These are phyloP conservation scores for Penicillium freii DNA, from an alignment of 2,329 filamentous ascomycete species.

Conservation along the genomic window DNA sequence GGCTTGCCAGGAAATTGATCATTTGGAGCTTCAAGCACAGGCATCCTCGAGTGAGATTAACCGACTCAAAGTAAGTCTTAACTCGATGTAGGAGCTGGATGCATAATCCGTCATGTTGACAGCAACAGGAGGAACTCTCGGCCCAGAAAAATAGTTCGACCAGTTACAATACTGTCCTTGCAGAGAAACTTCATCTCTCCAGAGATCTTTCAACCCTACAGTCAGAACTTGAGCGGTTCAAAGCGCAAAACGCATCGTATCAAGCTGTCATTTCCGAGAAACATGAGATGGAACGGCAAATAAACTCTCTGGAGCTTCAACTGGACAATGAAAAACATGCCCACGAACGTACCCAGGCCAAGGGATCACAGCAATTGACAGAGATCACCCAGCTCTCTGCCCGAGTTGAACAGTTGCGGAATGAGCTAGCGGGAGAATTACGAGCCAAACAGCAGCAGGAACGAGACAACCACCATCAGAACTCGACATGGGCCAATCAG, in stretches of 20 bases:
- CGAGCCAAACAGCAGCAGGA: constrained; percentile 49
- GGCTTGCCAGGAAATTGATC: constrained; percentile 47
- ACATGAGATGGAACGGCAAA: constrained; percentile 71
- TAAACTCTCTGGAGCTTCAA: constrained; percentile 74
- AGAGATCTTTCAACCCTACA: constrained; percentile 59
- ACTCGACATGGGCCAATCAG: constrained; percentile 61
- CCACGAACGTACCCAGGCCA: constrained; percentile 55
- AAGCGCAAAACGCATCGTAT: constrained; percentile 58
- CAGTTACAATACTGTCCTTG: constrained; percentile 68
- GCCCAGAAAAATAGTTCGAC: constrained; percentile 65
- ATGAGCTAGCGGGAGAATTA: constrained; percentile 52
- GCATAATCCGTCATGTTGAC: neutral
- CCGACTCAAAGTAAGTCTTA: constrained; percentile 51
- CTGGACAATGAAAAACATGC: constrained; percentile 78
- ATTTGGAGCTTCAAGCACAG: constrained; percentile 39
- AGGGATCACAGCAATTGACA: constrained; percentile 37
- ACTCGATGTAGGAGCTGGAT: neutral
- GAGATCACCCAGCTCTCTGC: constrained; percentile 42
- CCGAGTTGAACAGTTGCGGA: constrained; percentile 49
- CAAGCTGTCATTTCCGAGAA: constrained; percentile 75
- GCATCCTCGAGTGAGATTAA: constrained; percentile 55
- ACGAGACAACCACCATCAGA: constrained; percentile 54
- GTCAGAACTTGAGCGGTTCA: constrained; percentile 62
- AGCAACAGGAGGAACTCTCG: constrained; percentile 64
- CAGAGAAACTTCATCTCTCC: constrained; percentile 61